Conservation (phyloP, 257 asterid genomes). For the Penstemon davidsonii region DNA sequence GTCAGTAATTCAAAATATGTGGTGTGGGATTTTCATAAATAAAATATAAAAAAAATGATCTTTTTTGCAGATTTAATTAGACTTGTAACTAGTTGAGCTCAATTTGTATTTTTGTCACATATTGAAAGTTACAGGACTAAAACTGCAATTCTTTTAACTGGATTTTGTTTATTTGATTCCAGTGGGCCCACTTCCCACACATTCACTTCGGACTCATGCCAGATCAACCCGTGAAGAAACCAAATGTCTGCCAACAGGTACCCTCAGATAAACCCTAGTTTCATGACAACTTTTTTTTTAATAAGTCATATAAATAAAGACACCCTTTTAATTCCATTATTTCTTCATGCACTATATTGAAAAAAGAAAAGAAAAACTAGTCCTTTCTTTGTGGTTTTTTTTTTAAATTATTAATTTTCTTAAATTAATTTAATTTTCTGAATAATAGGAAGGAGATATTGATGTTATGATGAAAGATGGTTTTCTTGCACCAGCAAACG, state of each 20-base stretch:
- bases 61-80: not conserved
- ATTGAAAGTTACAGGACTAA: too few relatives aligned
- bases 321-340: not conserved
- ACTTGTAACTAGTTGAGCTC: not conserved
- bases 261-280: slow-evolving; percentile 42
- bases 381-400: not conserved
- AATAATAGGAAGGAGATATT: slow-evolving; percentile 68
- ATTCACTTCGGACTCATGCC: slow-evolving; percentile 99
- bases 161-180: slow-evolving; percentile 33
- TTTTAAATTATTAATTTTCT: not conserved
- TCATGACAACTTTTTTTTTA: not conserved
- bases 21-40: slow-evolving; percentile 16
- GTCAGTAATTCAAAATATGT: not conserved
- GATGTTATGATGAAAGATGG: slow-evolving; percentile 92
- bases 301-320: not conserved
- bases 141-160: too few relatives aligned
- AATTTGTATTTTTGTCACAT: too few relatives aligned
- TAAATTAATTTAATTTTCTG: not conserved
- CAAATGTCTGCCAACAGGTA: slow-evolving; percentile 94
- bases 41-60: not conserved
- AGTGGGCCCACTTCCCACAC: slow-evolving; percentile 99
- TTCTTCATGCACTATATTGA: not conserved
- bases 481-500: slow-evolving; percentile 74
- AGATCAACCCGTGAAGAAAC: slow-evolving; percentile 99
- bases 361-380: too few relatives aligned